Evolutionary conservation across 2,329 filamentous ascomycete genomes (phyloP).

Genomic region (Byssothecium circinans): DNA sequence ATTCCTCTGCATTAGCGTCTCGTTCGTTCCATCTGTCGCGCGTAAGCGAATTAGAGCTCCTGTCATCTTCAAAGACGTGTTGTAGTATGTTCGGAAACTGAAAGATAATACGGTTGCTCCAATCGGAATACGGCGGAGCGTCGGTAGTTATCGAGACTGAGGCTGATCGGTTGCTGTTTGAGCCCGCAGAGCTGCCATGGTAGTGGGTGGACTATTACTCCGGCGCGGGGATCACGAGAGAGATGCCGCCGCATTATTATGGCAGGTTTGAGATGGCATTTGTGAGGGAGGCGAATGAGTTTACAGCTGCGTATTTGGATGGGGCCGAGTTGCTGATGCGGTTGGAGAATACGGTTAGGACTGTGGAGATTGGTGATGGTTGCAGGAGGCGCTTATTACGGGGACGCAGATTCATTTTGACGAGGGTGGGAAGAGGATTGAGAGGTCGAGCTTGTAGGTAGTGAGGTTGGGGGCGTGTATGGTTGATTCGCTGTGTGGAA

Average conservation of each 20-base stretch:
- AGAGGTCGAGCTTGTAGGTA: constrained; percentile 19
- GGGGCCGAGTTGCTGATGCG: constrained; percentile 41
- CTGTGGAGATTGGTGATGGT: constrained; percentile 48
- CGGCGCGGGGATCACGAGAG: constrained; percentile 38
- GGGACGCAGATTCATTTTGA: constrained; percentile 57
- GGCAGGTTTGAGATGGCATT: constrained; percentile 47
- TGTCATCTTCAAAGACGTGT: constrained; percentile 25
- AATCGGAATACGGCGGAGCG: constrained; percentile 33
- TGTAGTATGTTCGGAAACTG: constrained; percentile 33
- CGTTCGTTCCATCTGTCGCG: constrained; percentile 33
- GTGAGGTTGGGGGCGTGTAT: too few relatives aligned
- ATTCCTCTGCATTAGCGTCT: constrained; percentile 33
- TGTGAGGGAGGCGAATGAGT: constrained; percentile 46
- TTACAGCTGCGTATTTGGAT: constrained; percentile 41
- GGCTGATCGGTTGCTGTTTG: constrained; percentile 22
- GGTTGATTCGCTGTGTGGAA: too few relatives aligned
- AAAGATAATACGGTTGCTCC: constrained; percentile 38
- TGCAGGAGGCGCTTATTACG: constrained; percentile 60
- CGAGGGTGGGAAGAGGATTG: constrained; percentile 22
- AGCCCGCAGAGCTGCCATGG: constrained; percentile 35
- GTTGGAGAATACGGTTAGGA: constrained; percentile 39
- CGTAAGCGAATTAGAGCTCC: constrained; percentile 16
- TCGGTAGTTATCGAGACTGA: constrained; percentile 35
- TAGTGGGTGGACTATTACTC: constrained; percentile 41
- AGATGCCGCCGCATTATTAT: constrained; percentile 45